Evolutionary conservation across 768 basidiomycete species (phyloP).

Genomic region (Coprinopsis cinerea): DNA sequence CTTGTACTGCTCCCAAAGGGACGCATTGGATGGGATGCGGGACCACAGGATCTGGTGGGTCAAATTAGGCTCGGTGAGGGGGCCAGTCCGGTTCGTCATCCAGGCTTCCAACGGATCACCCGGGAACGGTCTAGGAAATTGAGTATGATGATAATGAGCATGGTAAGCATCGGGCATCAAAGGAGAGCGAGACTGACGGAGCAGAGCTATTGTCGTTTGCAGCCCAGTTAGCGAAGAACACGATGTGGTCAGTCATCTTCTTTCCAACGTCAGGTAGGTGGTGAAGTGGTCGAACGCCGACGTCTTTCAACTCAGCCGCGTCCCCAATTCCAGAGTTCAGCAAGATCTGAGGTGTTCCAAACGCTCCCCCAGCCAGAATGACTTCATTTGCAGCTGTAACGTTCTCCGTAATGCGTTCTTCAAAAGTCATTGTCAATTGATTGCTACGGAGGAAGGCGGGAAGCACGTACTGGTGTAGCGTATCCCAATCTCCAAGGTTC

Average conservation of each 20-base stretch:
- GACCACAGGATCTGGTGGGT: slow-evolving; percentile 11
- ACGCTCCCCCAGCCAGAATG: slow-evolving; percentile 12
- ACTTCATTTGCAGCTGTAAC: slow-evolving; percentile 11
- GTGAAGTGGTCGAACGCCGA: slow-evolving; percentile 21
- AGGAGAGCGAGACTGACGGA: not conserved
- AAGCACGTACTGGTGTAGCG: not conserved
- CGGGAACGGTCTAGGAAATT: not conserved
- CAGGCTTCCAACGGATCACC: slow-evolving; percentile 10
- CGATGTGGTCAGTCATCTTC: slow-evolving; percentile 18
- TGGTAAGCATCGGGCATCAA: not conserved
- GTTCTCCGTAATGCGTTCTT: not conserved
- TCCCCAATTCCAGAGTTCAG: slow-evolving; percentile 17
- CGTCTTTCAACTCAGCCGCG: slow-evolving; percentile 5
- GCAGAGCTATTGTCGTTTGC: not conserved
- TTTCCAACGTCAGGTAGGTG: slow-evolving; percentile 24
- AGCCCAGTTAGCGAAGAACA: not conserved
- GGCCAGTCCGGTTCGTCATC: slow-evolving; percentile 18
- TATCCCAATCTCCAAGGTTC: not conserved
- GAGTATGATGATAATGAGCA: not conserved
- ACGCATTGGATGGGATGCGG: slow-evolving; percentile 5
- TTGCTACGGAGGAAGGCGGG: too few relatives aligned
- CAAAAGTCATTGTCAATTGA: not conserved
- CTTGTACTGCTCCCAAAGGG: not conserved
- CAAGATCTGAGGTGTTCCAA: slow-evolving; percentile 14
- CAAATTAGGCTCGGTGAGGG: slow-evolving; percentile 11